phyloP scores from a whole-genome alignment of 805 yeast genomes.

The Wilhelminamyces savonicus region DNA sequence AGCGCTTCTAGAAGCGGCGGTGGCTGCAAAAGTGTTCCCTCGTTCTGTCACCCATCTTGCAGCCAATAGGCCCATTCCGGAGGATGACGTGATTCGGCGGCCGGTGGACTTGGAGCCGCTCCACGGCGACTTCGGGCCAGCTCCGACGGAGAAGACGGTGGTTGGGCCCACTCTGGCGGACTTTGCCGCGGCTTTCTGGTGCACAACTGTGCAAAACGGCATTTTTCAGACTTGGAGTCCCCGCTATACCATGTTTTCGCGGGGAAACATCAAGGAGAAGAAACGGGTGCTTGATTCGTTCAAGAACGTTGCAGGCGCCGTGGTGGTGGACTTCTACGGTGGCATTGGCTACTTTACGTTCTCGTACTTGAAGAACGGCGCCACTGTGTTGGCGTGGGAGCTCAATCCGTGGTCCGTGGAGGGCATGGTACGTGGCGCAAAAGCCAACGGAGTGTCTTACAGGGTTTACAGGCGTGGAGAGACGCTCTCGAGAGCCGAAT shows the following conservation, averaged over 20 bases:
- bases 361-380: constrained; percentile 53
- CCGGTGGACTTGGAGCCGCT: constrained; percentile 59
- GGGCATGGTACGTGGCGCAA: constrained; percentile 57
- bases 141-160: constrained; percentile 10
- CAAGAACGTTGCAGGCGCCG: constrained; percentile 27
- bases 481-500: too few relatives aligned
- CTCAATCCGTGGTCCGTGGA: constrained; percentile 78
- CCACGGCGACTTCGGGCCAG: constrained; percentile 61
- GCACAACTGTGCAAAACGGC: constrained; percentile 63
- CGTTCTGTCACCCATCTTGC: constrained; percentile 57
- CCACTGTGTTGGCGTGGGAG: constrained; percentile 71
- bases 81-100: constrained; percentile 50
- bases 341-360: constrained; percentile 85
- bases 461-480: constrained; percentile 24
- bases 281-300: constrained; percentile 49
- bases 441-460: constrained; percentile 35
- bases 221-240: constrained; percentile 83
- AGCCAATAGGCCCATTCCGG: constrained; percentile 59
- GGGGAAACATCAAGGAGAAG: constrained; percentile 84
- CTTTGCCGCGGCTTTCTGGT: constrained; percentile 62
- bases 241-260: constrained; percentile 73
- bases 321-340: constrained; percentile 65
- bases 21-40: constrained; percentile 5
- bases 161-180: constrained; percentile 37
- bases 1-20: constrained; percentile 4